Base-by-base conservation (phyloP, 768 basidiomycete genomes). In the Podaxis carcinomalis region DNA sequence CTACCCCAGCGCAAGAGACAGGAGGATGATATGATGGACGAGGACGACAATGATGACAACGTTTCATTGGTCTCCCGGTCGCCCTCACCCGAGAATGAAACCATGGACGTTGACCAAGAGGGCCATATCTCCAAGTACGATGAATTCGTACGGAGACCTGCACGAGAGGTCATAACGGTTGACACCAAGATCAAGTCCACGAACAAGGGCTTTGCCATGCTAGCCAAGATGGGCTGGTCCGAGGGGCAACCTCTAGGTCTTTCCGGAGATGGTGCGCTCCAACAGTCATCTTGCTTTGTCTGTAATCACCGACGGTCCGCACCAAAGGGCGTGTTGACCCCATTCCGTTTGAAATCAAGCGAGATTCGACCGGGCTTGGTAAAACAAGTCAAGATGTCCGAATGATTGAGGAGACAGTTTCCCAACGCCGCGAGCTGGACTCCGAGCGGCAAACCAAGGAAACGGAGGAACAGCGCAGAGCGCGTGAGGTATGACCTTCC, bases 371-470 rank as follows among this genome's bases (percentile, higher is more conserved):
- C 23, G 92, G 92, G 11, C 79, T 94, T 16, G 92, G 92, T 14
- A 93, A 92, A 70, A 78, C 79, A 3, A 88, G 72, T 57, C 89
- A 92, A 69, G 92, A 94, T 70, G 83, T 89, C 44, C 84, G 85
- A 42, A 88, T 93, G 86, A 89, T 92, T 50, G 90, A 93, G 71
- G 86, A 88, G 0, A 92, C 91, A 6, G 92, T 93, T 25, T 88
- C 91, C 6, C 89, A 90, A 66, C 84, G 92, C 32, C 86, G 92
- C 10, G 89, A 75, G 46, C 74, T 94, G 14, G 90, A 92, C 67
- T 92, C 92, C 2, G 92, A 93, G 70, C 82, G 90, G 37, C 89
- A 90, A 69, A 84, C 80, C 54, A 89, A 85, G 68, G 92, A 94
- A 73, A 91, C 84, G 0, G 89, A 86, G 56, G 88, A 90, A 47